Percentiles rank a stretch among this genome's conserved stretches.
phyloP scores from a whole-genome alignment of 1,139 yeast genomes.

The Lodderomyces elongisporus region DNA sequence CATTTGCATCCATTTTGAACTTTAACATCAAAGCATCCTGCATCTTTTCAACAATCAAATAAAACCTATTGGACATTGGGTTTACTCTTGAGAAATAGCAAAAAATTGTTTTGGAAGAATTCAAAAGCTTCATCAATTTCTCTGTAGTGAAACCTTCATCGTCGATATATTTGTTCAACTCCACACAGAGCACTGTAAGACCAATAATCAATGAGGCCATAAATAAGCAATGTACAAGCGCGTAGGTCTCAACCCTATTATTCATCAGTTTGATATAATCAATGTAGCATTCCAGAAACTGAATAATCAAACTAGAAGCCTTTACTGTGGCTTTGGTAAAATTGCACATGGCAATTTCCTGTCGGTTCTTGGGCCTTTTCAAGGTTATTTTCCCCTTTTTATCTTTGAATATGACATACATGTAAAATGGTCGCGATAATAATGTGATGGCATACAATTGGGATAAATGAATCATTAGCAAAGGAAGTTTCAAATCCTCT shows the following conservation, averaged over 20 bases:
- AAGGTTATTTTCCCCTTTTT: constrained; percentile 4
- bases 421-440: constrained; percentile 42
- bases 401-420: constrained; percentile 15
- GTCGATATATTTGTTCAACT: constrained; percentile 6
- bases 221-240: constrained; percentile 12
- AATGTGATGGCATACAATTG: constrained; percentile 37
- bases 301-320: constrained; percentile 14
- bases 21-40: constrained; percentile 11
- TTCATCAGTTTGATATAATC: constrained; percentile 10
- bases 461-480: constrained; percentile 31
- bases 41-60: constrained; percentile 11
- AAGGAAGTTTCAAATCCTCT: constrained; percentile 15
- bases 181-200: constrained; percentile 11
- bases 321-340: constrained; percentile 15
- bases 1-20: constrained; percentile 9
- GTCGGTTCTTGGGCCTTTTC: constrained; percentile 9
- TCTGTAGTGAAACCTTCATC: constrained; percentile 10
- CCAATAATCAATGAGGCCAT: constrained; percentile 14
- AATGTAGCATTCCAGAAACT: constrained; percentile 13
- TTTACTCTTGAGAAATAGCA: constrained; percentile 11
- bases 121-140: constrained; percentile 11
- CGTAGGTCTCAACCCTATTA: constrained; percentile 14
- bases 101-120: constrained; percentile 11
- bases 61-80: constrained; percentile 11
- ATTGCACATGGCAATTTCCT: constrained; percentile 13